phyloP scores from a whole-genome alignment of 2,329 filamentous ascomycete species.

The Cytospora leucostoma region DNA sequence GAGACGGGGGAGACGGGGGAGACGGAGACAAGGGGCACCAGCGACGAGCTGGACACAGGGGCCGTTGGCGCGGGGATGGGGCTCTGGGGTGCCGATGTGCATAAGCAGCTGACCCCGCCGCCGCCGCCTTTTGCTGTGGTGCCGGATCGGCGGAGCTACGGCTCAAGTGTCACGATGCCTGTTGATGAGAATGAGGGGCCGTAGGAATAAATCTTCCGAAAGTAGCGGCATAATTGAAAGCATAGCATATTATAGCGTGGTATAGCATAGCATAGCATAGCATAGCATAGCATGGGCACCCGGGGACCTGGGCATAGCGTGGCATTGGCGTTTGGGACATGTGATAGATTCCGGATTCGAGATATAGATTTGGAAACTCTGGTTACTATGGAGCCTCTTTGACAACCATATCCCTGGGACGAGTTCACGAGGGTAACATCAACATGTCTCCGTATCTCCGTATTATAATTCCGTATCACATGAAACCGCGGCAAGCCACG shows the following conservation, averaged over 20 bases:
- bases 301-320: neutral
- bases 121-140: neutral
- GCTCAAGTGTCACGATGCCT: constrained; percentile 19
- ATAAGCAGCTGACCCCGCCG: constrained; percentile 3
- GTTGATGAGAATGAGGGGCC: constrained; percentile 22
- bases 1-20: constrained; percentile 17
- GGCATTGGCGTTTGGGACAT: neutral
- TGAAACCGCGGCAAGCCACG: too few relatives aligned
- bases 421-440: neutral
- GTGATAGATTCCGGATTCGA: neutral
- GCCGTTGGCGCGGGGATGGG: constrained; percentile 5
- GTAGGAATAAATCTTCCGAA: neutral
- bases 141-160: constrained; percentile 11
- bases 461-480: too few relatives aligned
- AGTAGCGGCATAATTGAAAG: neutral
- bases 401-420: neutral
- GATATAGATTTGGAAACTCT: neutral
- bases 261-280: too few relatives aligned
- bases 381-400: neutral
- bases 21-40: constrained; percentile 8
- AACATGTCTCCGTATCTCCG: neutral
- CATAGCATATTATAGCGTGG: too few relatives aligned
- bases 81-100: neutral
- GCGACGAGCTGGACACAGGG: constrained; percentile 4
- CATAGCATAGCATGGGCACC: too few relatives aligned